A percentile compares a stretch with the other conserved stretches of the same genome.
These are phyloP conservation scores for Suhomyces tanzawaensis DNA, from an alignment of 805 yeast species.

Conservation along the genomic window DNA sequence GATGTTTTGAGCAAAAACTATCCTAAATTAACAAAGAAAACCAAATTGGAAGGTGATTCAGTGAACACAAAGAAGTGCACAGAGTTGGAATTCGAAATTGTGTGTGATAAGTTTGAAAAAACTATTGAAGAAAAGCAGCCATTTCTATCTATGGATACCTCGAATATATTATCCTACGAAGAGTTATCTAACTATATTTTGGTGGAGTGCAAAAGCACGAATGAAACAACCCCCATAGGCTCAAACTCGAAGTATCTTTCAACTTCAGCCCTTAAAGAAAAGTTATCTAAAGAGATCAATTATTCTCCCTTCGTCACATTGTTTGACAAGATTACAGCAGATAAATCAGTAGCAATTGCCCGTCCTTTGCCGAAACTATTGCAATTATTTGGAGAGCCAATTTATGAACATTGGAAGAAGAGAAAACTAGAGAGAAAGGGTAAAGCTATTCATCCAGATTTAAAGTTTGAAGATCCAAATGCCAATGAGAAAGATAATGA, in stretches of 20 bases:
- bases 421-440: conserved; percentile 74
- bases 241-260: conserved; percentile 40
- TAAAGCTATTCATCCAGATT: conserved; percentile 63
- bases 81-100: conserved; percentile 83
- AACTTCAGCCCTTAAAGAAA: conserved; percentile 55
- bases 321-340: conserved; percentile 47
- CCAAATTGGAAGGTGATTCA: conserved; percentile 11
- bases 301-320: conserved; percentile 57
- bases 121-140: conserved; percentile 83
- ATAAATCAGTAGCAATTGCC: conserved; percentile 12
- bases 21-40: conserved; percentile 20
- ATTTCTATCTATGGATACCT: conserved; percentile 79
- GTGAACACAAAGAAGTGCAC: conserved; percentile 40
- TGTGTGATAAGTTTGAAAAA: conserved; percentile 71
- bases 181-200: conserved; percentile 59
- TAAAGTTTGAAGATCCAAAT: conserved; percentile 79
- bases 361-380: conserved; percentile 50
- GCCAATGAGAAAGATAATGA: conserved; percentile 79
- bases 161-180: conserved; percentile 64
- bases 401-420: conserved; percentile 79
- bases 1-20: conserved; percentile 37
- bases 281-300: conserved; percentile 54
- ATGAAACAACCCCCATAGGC: conserved; percentile 28
- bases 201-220: conserved; percentile 29
- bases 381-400: conserved; percentile 56